Percentiles rank a stretch among this genome's conserved stretches.
Evolutionary conservation across 1,284 basidiomycete species (phyloP).

Genomic region (Stygiomarasmius scandens): DNA sequence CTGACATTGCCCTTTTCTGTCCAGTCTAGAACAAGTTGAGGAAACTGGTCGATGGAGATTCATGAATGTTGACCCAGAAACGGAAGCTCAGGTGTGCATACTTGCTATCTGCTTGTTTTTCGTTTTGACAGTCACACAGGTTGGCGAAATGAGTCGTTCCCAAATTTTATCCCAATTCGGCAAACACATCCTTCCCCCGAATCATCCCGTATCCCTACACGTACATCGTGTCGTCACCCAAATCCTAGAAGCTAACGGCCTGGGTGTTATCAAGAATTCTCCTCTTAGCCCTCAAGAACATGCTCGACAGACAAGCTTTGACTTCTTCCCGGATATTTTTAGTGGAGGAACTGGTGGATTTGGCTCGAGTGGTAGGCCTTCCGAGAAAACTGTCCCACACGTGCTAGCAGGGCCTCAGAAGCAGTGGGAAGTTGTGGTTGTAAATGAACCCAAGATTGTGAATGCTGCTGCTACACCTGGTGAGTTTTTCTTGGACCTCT

Average conservation of each 20-base stretch:
- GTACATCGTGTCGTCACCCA: conserved; percentile 72
- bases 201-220: conserved; percentile 67
- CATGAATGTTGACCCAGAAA: conserved; percentile 70
- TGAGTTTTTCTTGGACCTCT: conserved; percentile 28
- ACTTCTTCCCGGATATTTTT: conserved; percentile 18
- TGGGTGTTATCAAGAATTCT: conserved; percentile 59
- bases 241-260: conserved; percentile 75
- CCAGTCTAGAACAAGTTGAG: conserved; percentile 77
- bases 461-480: conserved; percentile 86
- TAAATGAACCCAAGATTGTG: conserved; percentile 71
- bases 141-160: conserved; percentile 53
- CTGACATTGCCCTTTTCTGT: background rate
- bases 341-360: conserved; percentile 23
- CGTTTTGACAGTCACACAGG: conserved; percentile 28
- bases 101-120: background rate
- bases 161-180: conserved; percentile 58
- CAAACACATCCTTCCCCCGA: conserved; percentile 63
- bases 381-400: background rate
- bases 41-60: conserved; percentile 86
- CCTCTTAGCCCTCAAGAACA: background rate
- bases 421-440: conserved; percentile 81
- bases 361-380: background rate
- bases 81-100: conserved; percentile 53
- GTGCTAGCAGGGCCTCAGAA: conserved; percentile 28
- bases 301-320: conserved; percentile 16